A percentile compares a stretch with the other conserved stretches of the same genome.
These are phyloP conservation scores for Solanum arcanum DNA, from an alignment of 257 asterid genomes.

Conservation along the genomic window DNA sequence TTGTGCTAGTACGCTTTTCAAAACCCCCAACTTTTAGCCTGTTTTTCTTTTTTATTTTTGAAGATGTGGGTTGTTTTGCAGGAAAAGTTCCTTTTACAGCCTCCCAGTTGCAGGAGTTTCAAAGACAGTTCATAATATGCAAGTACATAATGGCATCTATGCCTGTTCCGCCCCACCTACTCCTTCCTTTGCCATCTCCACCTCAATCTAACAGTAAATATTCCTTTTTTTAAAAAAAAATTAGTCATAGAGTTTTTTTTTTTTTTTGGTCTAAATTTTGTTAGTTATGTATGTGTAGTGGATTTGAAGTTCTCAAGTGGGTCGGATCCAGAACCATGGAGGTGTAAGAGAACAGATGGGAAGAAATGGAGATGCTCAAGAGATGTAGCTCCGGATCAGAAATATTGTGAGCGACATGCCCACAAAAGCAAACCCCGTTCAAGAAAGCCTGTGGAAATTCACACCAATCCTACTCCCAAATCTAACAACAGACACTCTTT, in stretches of 20 bases:
- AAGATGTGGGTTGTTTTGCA: not conserved
- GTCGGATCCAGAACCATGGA: conserved; percentile 66
- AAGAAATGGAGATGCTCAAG: conserved; percentile 62
- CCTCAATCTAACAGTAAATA: conserved; percentile 32
- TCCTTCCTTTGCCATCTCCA: conserved; percentile 12
- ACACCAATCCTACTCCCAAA: not conserved
- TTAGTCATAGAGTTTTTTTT: not conserved
- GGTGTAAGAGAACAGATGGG: conserved; percentile 69
- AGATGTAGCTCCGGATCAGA: conserved; percentile 18
- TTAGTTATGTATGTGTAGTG: conserved; percentile 4
- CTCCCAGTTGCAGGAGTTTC: conserved; percentile 54
- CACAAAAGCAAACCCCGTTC: conserved; percentile 24
- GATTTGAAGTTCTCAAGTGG: conserved; percentile 34
- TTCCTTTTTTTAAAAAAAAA: not conserved
- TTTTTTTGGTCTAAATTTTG: not conserved
- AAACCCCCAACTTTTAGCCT: not conserved
- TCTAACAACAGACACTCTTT: not conserved
- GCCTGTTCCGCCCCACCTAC: conserved; percentile 55
- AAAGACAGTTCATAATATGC: conserved; percentile 50
- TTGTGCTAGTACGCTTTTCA: not conserved
- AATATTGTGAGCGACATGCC: conserved; percentile 25
- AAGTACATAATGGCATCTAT: conserved; percentile 40
- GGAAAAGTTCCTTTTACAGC: conserved; percentile 36
- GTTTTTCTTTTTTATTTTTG: not conserved
- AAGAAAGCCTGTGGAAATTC: conserved; percentile 36